Evolutionary conservation across 2,329 filamentous ascomycete genomes (phyloP).

Genomic region (Exophiala xenobiotica): DNA sequence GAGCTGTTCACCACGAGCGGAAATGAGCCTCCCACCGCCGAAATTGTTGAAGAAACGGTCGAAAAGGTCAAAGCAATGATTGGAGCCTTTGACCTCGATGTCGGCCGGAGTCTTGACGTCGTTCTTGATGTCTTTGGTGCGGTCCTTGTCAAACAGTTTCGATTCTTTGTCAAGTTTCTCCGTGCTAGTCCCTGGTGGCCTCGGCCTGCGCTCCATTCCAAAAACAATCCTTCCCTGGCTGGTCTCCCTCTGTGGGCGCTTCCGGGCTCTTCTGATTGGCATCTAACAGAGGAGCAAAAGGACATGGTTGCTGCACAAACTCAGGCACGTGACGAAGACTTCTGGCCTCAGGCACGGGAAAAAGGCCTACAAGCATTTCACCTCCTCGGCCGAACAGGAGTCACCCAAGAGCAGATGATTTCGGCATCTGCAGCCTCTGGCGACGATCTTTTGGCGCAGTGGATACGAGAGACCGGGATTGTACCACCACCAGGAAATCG

Average conservation of each 20-base stretch:
- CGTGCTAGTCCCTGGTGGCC: slow-evolving; percentile 97
- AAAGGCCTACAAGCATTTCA: slow-evolving; percentile 82
- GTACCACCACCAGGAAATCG: slow-evolving; percentile 82
- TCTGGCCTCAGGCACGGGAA: slow-evolving; percentile 78
- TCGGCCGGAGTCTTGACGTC: slow-evolving; percentile 89
- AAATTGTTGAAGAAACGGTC: slow-evolving; percentile 80
- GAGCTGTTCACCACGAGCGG: slow-evolving; percentile 90
- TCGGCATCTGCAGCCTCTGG: slow-evolving; percentile 36
- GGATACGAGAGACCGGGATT: slow-evolving; percentile 78
- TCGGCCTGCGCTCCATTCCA: slow-evolving; percentile 45
- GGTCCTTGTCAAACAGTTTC: slow-evolving; percentile 85
- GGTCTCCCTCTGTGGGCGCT: slow-evolving; percentile 84
- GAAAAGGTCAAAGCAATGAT: slow-evolving; percentile 92
- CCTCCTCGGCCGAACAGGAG: slow-evolving; percentile 73
- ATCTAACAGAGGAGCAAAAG: slow-evolving; percentile 67
- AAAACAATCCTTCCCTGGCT: slow-evolving; percentile 34
- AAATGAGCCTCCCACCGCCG: slow-evolving; percentile 68
- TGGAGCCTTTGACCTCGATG: slow-evolving; percentile 94
- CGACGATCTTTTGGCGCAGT: slow-evolving; percentile 62
- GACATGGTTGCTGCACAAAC: slow-evolving; percentile 57
- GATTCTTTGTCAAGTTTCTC: slow-evolving; percentile 92
- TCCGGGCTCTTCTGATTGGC: slow-evolving; percentile 66
- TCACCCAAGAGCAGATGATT: slow-evolving; percentile 59
- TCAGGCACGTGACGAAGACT: slow-evolving; percentile 66
- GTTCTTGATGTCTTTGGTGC: slow-evolving; percentile 94